Evolutionary conservation across 2,329 filamentous ascomycete species (phyloP).

Genomic region (Monosporascus cannonballus): DNA sequence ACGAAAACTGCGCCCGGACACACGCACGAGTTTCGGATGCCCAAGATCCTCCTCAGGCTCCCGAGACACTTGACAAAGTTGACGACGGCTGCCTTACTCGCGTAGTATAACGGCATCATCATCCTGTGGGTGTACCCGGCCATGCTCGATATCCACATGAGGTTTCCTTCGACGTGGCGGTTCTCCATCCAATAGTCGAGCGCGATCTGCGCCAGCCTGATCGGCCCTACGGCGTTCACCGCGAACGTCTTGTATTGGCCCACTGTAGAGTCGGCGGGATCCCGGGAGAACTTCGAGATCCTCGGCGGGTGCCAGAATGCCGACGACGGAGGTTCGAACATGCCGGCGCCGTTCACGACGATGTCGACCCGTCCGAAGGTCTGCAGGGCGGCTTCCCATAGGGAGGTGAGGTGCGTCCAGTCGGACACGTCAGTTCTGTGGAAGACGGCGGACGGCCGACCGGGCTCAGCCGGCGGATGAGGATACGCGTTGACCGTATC

Average conservation of each 20-base stretch:
- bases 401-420: conserved; percentile 27
- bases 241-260: conserved; percentile 30
- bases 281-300: conserved; percentile 21
- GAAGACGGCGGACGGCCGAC: conserved; percentile 25
- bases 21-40: conserved; percentile 27
- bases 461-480: conserved; percentile 8
- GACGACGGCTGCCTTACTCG: conserved; percentile 31
- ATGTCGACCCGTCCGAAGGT: conserved; percentile 28
- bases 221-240: conserved; percentile 31
- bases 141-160: conserved; percentile 30
- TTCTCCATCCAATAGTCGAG: conserved; percentile 30
- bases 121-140: conserved; percentile 24
- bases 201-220: conserved; percentile 32
- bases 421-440: conserved; percentile 30
- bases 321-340: conserved; percentile 31
- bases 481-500: conserved; percentile 26
- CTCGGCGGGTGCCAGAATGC: conserved; percentile 31
- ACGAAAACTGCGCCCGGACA: too few relatives aligned
- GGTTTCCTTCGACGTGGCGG: conserved; percentile 17
- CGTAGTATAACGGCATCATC: conserved; percentile 29
- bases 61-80: conserved; percentile 29
- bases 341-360: conserved; percentile 30
- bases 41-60: conserved; percentile 23
- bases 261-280: conserved; percentile 21
- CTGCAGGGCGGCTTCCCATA: conserved; percentile 24